phyloP scores from a whole-genome alignment of 306 rosid genomes.

The Vigna trinervia region DNA sequence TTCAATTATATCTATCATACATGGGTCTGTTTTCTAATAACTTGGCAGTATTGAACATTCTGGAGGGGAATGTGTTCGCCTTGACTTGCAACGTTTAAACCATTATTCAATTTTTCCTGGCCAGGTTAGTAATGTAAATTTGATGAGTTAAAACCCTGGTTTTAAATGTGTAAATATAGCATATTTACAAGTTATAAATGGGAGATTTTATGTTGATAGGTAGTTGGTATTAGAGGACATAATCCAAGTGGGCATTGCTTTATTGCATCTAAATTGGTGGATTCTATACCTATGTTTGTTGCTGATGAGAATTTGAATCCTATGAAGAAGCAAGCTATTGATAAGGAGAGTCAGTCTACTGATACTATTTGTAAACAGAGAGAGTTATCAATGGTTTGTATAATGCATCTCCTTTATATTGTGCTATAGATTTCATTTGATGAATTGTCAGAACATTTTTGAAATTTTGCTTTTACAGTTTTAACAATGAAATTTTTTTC shows the following conservation, averaged over 20 bases:
- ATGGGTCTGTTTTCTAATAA: slow-evolving; percentile 36
- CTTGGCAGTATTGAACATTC: slow-evolving; percentile 73
- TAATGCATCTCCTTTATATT: slow-evolving; percentile 26
- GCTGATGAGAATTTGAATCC: slow-evolving; percentile 62
- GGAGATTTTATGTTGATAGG: slow-evolving; percentile 58
- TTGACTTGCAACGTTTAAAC: slow-evolving; percentile 73
- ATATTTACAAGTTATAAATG: slow-evolving; percentile 33
- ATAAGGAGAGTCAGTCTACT: slow-evolving; percentile 56
- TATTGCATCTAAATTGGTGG: slow-evolving; percentile 84
- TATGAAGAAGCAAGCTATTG: slow-evolving; percentile 77
- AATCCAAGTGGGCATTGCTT: slow-evolving; percentile 99
- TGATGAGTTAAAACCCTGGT: slow-evolving; percentile 23
- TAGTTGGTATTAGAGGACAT: slow-evolving; percentile 88
- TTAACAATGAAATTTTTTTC: not conserved
- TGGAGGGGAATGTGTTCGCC: slow-evolving; percentile 90
- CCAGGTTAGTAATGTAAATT: slow-evolving; percentile 65
- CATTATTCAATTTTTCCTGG: slow-evolving; percentile 93
- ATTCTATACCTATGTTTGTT: slow-evolving; percentile 59
- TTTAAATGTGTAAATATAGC: slow-evolving; percentile 31
- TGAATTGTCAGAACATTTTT: slow-evolving; percentile 12
- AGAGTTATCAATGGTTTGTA: slow-evolving; percentile 72
- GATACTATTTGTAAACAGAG: slow-evolving; percentile 50
- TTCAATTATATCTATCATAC: slow-evolving; percentile 31
- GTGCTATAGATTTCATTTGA: slow-evolving; percentile 1
- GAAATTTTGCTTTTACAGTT: slow-evolving; percentile 15